Conservation (phyloP, 78 protist species). For the Guillardia theta region DNA sequence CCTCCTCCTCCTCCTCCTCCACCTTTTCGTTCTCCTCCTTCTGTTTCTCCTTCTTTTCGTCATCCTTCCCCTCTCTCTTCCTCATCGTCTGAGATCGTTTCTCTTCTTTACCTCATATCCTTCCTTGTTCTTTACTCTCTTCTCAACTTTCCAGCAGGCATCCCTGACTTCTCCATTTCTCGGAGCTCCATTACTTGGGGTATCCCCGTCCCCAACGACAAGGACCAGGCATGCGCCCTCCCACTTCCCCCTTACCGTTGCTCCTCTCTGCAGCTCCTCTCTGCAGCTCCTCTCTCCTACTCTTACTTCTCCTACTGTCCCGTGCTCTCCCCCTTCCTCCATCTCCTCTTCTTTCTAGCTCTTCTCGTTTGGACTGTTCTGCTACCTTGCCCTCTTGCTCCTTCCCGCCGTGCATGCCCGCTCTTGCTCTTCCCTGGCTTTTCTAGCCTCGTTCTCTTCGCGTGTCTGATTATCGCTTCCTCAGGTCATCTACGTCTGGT, state of each 20-base stretch:
- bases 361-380: too few species aligned
- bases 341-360: too few species aligned
- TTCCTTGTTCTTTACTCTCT: not conserved
- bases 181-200: slow-evolving; percentile 43
- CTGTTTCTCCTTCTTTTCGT: not conserved
- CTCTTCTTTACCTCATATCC: not conserved
- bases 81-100: not conserved
- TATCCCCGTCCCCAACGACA: slow-evolving; percentile 53
- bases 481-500: slow-evolving; percentile 61
- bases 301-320: too few species aligned
- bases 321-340: too few species aligned
- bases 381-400: too few species aligned
- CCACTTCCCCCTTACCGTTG: not conserved
- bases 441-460: too few species aligned
- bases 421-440: too few species aligned
- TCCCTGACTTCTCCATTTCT: not conserved
- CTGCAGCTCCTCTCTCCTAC: too few species aligned
- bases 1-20: not conserved
- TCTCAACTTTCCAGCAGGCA: not conserved
- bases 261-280: too few species aligned
- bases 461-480: too few species aligned
- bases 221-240: not conserved
- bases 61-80: not conserved
- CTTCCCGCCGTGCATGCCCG: too few species aligned
- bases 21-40: not conserved